Conservation (phyloP, 768 basidiomycete species). For the Ramaria sp. region DNA sequence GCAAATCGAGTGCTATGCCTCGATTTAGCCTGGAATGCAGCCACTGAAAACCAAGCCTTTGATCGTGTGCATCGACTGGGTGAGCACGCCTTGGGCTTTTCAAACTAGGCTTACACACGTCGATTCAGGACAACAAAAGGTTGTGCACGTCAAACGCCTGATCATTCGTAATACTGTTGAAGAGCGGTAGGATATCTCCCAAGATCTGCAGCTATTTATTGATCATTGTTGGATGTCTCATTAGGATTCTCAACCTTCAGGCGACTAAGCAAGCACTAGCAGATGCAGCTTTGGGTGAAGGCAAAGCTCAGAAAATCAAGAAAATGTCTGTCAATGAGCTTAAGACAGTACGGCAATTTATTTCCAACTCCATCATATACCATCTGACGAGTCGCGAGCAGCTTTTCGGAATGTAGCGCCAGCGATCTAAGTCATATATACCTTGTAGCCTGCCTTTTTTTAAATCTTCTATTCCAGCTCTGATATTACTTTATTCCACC, state of each 20-base stretch:
- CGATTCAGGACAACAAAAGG: slow-evolving; percentile 42
- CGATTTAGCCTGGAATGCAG: slow-evolving; percentile 68
- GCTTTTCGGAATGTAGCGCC: slow-evolving; percentile 6
- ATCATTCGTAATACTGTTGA: slow-evolving; percentile 63
- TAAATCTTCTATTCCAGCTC: too few relatives aligned
- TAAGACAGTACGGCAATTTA: slow-evolving; percentile 35
- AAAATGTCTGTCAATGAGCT: slow-evolving; percentile 63
- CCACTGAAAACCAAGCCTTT: slow-evolving; percentile 56
- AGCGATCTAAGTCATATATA: background rate
- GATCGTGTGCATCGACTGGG: slow-evolving; percentile 52
- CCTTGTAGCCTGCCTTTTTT: too few relatives aligned
- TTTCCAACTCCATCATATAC: background rate
- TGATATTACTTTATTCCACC: too few relatives aligned
- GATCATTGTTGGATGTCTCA: background rate
- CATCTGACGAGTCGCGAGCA: background rate
- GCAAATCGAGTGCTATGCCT: slow-evolving; percentile 66
- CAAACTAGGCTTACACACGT: slow-evolving; percentile 5
- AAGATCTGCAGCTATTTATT: background rate
- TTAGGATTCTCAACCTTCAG: slow-evolving; percentile 58
- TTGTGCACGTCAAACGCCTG: slow-evolving; percentile 56
- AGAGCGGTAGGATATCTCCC: slow-evolving; percentile 40
- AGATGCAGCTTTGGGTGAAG: slow-evolving; percentile 63
- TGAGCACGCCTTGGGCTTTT: background rate
- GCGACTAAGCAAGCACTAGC: slow-evolving; percentile 57
- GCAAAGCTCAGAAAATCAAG: slow-evolving; percentile 45